Percentiles rank a stretch among this genome's conserved stretches.
phyloP scores from a whole-genome alignment of 352 stramenopile species.

The Phytophthora foliorum region DNA sequence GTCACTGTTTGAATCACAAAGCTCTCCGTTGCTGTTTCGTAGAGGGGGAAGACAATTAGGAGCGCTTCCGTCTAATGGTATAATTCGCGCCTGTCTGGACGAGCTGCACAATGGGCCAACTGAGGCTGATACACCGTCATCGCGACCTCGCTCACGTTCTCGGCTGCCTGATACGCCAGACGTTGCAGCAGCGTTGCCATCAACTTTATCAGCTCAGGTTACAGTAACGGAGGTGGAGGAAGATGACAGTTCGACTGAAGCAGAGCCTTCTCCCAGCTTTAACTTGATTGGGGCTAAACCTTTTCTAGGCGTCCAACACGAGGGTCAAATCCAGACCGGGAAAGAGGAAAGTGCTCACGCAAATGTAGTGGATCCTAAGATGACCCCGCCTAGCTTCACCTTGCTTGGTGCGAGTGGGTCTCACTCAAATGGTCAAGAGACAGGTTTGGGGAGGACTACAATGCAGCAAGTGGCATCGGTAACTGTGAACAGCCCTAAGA shows the following conservation, averaged over 20 bases:
- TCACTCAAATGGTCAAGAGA: background rate
- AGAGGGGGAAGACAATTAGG: conserved; percentile 50
- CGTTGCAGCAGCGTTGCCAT: background rate
- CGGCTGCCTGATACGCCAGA: background rate
- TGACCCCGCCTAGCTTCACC: conserved; percentile 30
- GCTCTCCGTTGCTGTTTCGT: conserved; percentile 35
- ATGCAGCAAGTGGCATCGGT: background rate
- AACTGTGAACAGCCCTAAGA: background rate
- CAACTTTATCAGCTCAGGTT: conserved; percentile 13
- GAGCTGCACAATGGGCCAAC: conserved; percentile 40
- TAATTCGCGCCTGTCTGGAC: conserved; percentile 75
- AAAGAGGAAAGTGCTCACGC: conserved; percentile 1
- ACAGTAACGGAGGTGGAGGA: conserved; percentile 25
- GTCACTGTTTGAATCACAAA: conserved; percentile 73
- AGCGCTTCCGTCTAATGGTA: conserved; percentile 58
- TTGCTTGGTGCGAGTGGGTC: conserved; percentile 19
- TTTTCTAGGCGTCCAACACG: conserved; percentile 14
- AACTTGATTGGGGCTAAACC: conserved; percentile 29
- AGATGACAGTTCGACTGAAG: conserved; percentile 24
- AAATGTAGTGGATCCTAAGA: conserved; percentile 4
- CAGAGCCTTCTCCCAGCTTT: conserved; percentile 39
- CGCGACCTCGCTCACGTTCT: conserved; percentile 18
- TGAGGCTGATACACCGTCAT: conserved; percentile 16
- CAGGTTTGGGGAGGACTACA: background rate
- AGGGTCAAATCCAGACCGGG: background rate